These are phyloP conservation scores for Fusarium papillatum DNA, from an alignment of 2,329 filamentous ascomycete species.

Conservation along the genomic window DNA sequence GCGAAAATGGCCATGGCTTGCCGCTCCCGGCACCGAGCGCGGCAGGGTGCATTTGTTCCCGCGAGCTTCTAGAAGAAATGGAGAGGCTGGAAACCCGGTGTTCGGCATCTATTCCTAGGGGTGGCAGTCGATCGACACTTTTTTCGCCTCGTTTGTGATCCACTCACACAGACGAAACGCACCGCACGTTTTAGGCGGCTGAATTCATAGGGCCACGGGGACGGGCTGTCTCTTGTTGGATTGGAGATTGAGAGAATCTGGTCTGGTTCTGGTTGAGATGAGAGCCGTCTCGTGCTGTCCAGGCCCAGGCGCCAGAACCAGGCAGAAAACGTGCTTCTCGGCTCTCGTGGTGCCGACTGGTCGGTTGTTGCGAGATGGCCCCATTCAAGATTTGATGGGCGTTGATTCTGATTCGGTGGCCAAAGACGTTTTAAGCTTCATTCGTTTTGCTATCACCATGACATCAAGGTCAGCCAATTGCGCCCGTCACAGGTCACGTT, in stretches of 20 bases:
- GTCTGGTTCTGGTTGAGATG: background rate
- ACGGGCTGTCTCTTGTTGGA: background rate
- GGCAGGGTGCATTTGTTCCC: conserved; percentile 26
- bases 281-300: background rate
- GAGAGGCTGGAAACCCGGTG: conserved; percentile 19
- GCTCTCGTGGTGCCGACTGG: conserved; percentile 22
- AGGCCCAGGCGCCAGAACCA: background rate
- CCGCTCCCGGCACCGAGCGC: conserved; percentile 36
- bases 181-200: background rate
- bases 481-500: conserved; percentile 29
- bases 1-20: conserved; percentile 13
- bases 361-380: conserved; percentile 11
- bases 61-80: conserved; percentile 39
- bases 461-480: conserved; percentile 38
- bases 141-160: background rate
- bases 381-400: conserved; percentile 6
- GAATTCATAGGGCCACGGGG: conserved; percentile 16
- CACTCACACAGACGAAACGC: background rate
- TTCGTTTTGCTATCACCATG: conserved; percentile 24
- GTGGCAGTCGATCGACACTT: background rate
- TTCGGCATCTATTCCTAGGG: conserved; percentile 22
- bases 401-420: conserved; percentile 26
- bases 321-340: conserved; percentile 19
- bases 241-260: conserved; percentile 5
- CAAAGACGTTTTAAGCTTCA: conserved; percentile 29